Evolutionary conservation across 345 rosid species (phyloP), one percentile per base, ranked within the genome.

Genomic region (Salix brachista): DNA sequence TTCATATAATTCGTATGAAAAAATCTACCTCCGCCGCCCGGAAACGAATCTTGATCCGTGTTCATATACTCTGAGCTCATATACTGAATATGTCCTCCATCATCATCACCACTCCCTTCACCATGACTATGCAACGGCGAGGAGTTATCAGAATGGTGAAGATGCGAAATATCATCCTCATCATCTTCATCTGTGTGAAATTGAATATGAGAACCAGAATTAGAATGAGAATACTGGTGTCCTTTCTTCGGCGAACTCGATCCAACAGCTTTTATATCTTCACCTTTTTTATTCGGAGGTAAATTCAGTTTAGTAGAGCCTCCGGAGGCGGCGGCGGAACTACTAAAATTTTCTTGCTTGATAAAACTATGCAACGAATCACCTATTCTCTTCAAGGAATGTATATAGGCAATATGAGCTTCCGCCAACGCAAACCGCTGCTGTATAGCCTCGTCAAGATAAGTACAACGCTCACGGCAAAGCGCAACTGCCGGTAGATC

Each of bases 401-500:
- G 75, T 10, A 88, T 81, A 65, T 96, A 96, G 17, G 87, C 86
- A 18, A 79, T 26, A 77, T 96, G 99, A 52, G 97, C 86, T 23
- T 96, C 89, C 23, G 99, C 90, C n/a, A 96, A 81, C 25, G 84
- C 85, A 80, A 84, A 88, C n/a, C 99, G 92, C 67, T 87, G 97
- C 1, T 42, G 85, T 67, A 94, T 87, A 10, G 97, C 99, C 6
- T 88, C 87, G 56, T 89, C 91, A 14, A 96, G 83, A 76, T 80
- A 94, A 71, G 23, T 11, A 73, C 97, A 94, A 14, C 99, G 89
- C 11, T 92, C 86, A 10, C 97, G 91, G 88, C 99, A 96, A 6
- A 96, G 88, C 26, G 91, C 88, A 66, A 96, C 98, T 67, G 97
- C 99, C 56, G 97, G 98, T 6, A 91, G 94, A 84, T 96, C 99